These are phyloP conservation scores for Porodaedalea pini DNA, from an alignment of 1,284 basidiomycete genomes.

Conservation along the genomic window DNA sequence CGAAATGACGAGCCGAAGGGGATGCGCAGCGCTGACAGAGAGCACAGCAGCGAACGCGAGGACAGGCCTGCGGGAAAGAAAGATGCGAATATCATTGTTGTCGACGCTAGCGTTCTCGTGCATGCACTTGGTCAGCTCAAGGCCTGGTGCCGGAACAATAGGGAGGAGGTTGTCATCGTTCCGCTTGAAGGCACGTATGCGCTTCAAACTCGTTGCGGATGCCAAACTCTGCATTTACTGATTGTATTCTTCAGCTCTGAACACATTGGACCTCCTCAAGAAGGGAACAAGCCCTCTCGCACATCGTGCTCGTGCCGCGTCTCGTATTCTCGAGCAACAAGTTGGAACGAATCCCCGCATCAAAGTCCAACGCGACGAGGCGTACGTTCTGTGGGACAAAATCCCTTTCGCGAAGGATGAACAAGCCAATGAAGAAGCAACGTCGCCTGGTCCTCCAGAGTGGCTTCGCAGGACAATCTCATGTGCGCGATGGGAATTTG, in stretches of 20 bases:
- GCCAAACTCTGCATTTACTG: neutral
- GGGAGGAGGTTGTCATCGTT: constrained; percentile 70
- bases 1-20: constrained; percentile 18
- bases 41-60: constrained; percentile 31
- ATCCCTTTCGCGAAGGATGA: constrained; percentile 45
- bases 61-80: constrained; percentile 41
- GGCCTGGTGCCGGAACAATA: constrained; percentile 72
- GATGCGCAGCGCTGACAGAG: constrained; percentile 18
- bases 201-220: neutral
- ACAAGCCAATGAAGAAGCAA: constrained; percentile 23
- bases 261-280: constrained; percentile 91
- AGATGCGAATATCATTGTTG: constrained; percentile 72
- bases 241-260: constrained; percentile 57
- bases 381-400: constrained; percentile 73
- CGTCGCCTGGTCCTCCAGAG: constrained; percentile 46
- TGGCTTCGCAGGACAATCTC: constrained; percentile 80
- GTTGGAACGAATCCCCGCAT: constrained; percentile 77
- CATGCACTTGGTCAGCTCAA: constrained; percentile 80
- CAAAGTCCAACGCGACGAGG: constrained; percentile 72
- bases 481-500: constrained; percentile 69
- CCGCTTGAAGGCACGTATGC: constrained; percentile 78
- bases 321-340: constrained; percentile 77
- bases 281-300: constrained; percentile 80
- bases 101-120: constrained; percentile 85
- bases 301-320: constrained; percentile 77